Base-by-base conservation (phyloP, 2,329 filamentous ascomycete genomes). In the Aspergillus cejpii region DNA sequence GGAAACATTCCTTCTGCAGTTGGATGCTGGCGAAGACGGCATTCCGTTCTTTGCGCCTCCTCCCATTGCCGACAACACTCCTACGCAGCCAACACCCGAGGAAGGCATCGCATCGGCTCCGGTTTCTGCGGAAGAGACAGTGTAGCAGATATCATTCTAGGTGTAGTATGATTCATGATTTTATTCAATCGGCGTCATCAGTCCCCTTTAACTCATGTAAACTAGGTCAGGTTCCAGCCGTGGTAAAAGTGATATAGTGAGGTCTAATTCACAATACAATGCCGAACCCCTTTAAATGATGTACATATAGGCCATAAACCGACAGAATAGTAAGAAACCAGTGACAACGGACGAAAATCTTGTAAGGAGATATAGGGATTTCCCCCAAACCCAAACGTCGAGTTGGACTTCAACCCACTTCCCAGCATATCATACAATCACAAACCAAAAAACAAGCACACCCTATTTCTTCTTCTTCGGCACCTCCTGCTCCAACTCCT, bases 1-100 rank as follows among this genome's bases (percentile, higher is more conserved):
- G 92, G 92, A 98, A 71, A 97, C 92, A 0, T 98, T 95, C 73
- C 76, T 98, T 41, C 84, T 97, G 77, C 92, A 96, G 65, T 75
- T 98, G 34, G 92, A 98, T 63, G 86, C 88, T 6, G 91, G 95
- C 58, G 91, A 97, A 48, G 88, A 94, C 53, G 87, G 74, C 5
- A 69, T 73, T 43, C 68, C 70, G 2, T 76, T 70, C 46, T 71
- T 66, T 48, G 62, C 63, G 17, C 60, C 61, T n/a, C 47, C 59
- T 17, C 47, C 58, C 3, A 48, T 55, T 33, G 39, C 43, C 21
- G 50, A 45, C 11, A 51, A 54, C 38, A 48, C 52, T 20, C 43
- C 56, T 33, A 29, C 45, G 12, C 57, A 58, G 26, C 39, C 59
- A n/a, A 39, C 51, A 23, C 43, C 42, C 39, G 47, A 49, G 14